Percentiles rank a stretch among this genome's conserved stretches.
These are phyloP conservation scores for Camellia japonica DNA, from an alignment of 148 eudicot genomes.

Conservation along the genomic window DNA sequence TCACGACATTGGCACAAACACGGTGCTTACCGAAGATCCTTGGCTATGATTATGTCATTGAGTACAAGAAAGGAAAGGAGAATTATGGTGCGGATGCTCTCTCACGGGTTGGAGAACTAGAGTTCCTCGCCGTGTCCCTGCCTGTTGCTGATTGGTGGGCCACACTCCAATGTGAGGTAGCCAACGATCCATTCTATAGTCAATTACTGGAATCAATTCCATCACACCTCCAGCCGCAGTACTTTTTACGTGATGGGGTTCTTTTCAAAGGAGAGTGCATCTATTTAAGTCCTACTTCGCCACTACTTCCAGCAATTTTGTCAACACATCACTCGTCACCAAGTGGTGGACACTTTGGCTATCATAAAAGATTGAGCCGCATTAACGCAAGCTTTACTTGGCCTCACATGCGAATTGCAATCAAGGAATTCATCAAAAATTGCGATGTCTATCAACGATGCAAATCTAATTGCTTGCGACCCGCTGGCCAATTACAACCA, in stretches of 20 bases:
- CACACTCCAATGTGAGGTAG: not conserved
- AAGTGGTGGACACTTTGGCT: not conserved
- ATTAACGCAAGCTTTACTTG: not conserved
- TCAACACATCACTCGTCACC: not conserved
- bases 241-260: not conserved
- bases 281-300: too few species aligned
- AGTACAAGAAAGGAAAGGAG: not conserved
- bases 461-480: not conserved
- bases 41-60: not conserved
- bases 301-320: too few species aligned
- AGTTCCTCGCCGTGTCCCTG: not conserved
- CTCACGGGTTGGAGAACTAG: not conserved
- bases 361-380: not conserved
- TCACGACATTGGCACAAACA: slow-evolving; percentile 1
- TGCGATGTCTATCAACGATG: not conserved
- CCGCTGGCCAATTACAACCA: not conserved
- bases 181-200: not conserved
- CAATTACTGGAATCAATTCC: too few species aligned
- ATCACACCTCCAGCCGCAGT: too few species aligned
- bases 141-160: slow-evolving; percentile 3
- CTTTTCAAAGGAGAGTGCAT: not conserved
- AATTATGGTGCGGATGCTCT: not conserved
- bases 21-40: not conserved
- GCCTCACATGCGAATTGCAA: not conserved
- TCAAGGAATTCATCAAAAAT: not conserved